These are phyloP conservation scores for Selenicereus undatus DNA, from an alignment of 148 eudicot genomes.

Conservation along the genomic window DNA sequence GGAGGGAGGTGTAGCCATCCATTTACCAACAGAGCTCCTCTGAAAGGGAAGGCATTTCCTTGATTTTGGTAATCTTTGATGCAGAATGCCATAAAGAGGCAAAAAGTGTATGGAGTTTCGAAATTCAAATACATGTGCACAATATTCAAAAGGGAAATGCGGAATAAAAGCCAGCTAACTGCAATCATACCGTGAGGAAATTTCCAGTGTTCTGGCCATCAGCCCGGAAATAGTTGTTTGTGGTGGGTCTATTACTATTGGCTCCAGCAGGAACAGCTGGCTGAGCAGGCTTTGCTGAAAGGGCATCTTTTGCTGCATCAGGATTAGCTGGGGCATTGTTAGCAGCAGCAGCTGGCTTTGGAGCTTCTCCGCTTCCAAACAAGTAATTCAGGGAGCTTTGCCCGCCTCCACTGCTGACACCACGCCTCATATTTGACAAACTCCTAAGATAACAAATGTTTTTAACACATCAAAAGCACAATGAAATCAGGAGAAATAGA, in stretches of 20 bases:
- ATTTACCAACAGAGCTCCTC: too few species aligned
- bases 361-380: conserved; percentile 74
- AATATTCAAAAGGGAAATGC: neutral
- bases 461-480: neutral
- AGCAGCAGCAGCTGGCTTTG: conserved; percentile 39
- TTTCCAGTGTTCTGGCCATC: conserved; percentile 90
- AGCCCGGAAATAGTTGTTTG: conserved; percentile 70
- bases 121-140: neutral
- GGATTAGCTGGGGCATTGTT: conserved; percentile 33
- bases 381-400: conserved; percentile 83
- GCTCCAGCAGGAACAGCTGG: conserved; percentile 77
- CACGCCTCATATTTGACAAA: conserved; percentile 62
- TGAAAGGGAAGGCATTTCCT: neutral
- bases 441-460: conserved; percentile 2
- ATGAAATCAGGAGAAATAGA: neutral
- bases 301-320: conserved; percentile 31
- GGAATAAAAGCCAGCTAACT: conserved; percentile 6
- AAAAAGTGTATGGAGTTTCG: too few species aligned
- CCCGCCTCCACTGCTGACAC: conserved; percentile 93
- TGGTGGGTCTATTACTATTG: conserved; percentile 39
- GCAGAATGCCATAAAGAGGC: neutral
- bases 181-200: conserved; percentile 69
- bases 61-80: neutral
- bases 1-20: too few species aligned
- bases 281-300: conserved; percentile 37